Percentiles rank a stretch among this genome's conserved stretches.
These are phyloP conservation scores for Daldinia concentrica DNA, from an alignment of 495 filamentous ascomycete species.

Conservation along the genomic window DNA sequence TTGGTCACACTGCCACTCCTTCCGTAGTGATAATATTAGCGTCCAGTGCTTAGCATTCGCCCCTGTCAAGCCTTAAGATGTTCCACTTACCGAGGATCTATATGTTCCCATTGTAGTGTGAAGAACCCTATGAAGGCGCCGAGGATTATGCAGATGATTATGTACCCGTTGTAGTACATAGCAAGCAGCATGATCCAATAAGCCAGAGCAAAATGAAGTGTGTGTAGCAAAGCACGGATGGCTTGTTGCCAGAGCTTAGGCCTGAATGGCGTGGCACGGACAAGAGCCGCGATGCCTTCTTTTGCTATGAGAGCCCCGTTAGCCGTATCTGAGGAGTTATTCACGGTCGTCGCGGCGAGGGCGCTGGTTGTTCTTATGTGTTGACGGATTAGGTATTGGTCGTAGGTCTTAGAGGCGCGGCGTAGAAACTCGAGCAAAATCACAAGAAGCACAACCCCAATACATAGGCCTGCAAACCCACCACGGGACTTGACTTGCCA, in stretches of 20 bases:
- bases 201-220: slow-evolving; percentile 72
- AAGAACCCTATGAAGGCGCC: slow-evolving; percentile 69
- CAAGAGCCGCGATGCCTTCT: slow-evolving; percentile 6
- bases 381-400: slow-evolving; percentile 63
- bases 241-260: slow-evolving; percentile 66
- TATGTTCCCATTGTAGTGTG: slow-evolving; percentile 65
- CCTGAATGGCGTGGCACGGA: slow-evolving; percentile 46
- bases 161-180: slow-evolving; percentile 73
- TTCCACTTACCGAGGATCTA: slow-evolving; percentile 34
- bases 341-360: slow-evolving; percentile 18
- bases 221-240: slow-evolving; percentile 70
- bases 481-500: slow-evolving; percentile 71
- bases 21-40: slow-evolving; percentile 3
- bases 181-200: slow-evolving; percentile 75
- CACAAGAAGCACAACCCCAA: slow-evolving; percentile 72
- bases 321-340: slow-evolving; percentile 11
- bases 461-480: slow-evolving; percentile 75
- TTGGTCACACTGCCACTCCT: not conserved
- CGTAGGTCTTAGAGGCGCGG: slow-evolving; percentile 67
- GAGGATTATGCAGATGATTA: slow-evolving; percentile 70
- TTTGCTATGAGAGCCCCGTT: slow-evolving; percentile 32
- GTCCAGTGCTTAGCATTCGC: not conserved
- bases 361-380: slow-evolving; percentile 38
- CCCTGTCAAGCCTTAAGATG: not conserved
- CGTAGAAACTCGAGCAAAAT: slow-evolving; percentile 71